Percentiles rank a stretch among this genome's conserved stretches.
These are phyloP conservation scores for Conticribra weissflogii DNA, from an alignment of 108 stramenopile genomes.

Conservation along the genomic window DNA sequence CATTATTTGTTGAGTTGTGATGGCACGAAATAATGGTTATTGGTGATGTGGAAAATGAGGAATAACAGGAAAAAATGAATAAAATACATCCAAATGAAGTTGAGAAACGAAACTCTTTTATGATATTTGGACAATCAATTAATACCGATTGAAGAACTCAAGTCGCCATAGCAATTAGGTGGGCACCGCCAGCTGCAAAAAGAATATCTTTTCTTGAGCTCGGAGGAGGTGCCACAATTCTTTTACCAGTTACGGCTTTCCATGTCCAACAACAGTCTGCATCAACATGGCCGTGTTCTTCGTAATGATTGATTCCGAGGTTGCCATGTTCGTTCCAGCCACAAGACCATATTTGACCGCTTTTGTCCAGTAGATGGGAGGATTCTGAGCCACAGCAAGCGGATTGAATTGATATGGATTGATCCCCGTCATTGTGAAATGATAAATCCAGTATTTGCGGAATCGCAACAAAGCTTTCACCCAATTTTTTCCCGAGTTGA, in stretches of 20 bases:
- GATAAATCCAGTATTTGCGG: constrained; percentile 27
- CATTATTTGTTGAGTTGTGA: too few species aligned
- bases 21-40: too few species aligned
- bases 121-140: too few species aligned
- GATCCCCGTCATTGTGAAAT: constrained; percentile 1
- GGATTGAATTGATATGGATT: constrained; percentile 22
- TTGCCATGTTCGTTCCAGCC: constrained; percentile 91
- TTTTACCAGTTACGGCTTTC: constrained; percentile 31
- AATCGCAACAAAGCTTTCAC: constrained; percentile 48
- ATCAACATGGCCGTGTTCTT: constrained; percentile 8
- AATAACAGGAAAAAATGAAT: too few species aligned
- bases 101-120: too few species aligned
- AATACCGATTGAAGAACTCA: not conserved
- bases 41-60: too few species aligned
- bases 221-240: constrained; percentile 37
- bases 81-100: too few species aligned
- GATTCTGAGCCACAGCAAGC: constrained; percentile 78
- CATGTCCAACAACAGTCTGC: constrained; percentile 14
- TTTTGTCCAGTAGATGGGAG: constrained; percentile 58
- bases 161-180: constrained; percentile 38
- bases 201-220: constrained; percentile 25
- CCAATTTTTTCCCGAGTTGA: constrained; percentile 30
- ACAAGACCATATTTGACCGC: constrained; percentile 51
- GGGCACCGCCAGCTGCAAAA: constrained; percentile 64
- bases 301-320: constrained; percentile 27